phyloP scores from a whole-genome alignment of 306 rosid species.

The Lathyrus oleraceus region DNA sequence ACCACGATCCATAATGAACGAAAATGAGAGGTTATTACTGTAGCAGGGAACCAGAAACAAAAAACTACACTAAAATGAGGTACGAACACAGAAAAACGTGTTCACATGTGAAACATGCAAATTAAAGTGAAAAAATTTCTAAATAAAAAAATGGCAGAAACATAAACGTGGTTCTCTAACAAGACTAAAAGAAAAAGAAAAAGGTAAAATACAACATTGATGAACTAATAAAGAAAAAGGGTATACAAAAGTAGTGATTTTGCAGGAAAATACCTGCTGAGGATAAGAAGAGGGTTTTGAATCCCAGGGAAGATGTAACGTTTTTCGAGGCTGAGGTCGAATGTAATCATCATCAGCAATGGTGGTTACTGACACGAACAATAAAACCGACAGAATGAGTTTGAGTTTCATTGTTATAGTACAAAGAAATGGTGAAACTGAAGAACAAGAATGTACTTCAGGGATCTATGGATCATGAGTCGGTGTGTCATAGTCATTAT shows the following conservation, averaged over 20 bases:
- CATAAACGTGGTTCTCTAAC: not conserved
- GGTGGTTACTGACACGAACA: conserved; percentile 40
- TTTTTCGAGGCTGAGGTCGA: conserved; percentile 78
- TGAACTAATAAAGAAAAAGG: conserved; percentile 7
- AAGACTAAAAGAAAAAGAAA: conserved; percentile 19
- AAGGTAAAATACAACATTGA: conserved; percentile 1
- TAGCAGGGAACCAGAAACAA: not conserved
- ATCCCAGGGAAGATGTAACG: conserved; percentile 62
- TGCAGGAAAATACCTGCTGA: conserved; percentile 58
- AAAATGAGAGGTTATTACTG: not conserved
- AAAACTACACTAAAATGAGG: not conserved
- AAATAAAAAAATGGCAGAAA: conserved; percentile 20
- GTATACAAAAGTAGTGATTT: conserved; percentile 5
- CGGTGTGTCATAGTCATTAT: conserved; percentile 9
- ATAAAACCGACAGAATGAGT: conserved; percentile 30
- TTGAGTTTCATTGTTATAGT: conserved; percentile 49
- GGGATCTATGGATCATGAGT: not conserved
- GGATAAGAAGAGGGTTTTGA: conserved; percentile 55
- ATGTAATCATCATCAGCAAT: conserved; percentile 51
- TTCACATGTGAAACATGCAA: conserved; percentile 1
- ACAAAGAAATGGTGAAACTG: conserved; percentile 34
- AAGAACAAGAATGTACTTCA: conserved; percentile 40
- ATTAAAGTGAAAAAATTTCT: not conserved
- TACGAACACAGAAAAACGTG: not conserved
- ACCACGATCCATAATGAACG: conserved; percentile 1